A percentile compares a stretch with the other conserved stretches of the same genome.
Evolutionary conservation across 768 basidiomycete genomes (phyloP).

Genomic region (Gymnopilus junonius): DNA sequence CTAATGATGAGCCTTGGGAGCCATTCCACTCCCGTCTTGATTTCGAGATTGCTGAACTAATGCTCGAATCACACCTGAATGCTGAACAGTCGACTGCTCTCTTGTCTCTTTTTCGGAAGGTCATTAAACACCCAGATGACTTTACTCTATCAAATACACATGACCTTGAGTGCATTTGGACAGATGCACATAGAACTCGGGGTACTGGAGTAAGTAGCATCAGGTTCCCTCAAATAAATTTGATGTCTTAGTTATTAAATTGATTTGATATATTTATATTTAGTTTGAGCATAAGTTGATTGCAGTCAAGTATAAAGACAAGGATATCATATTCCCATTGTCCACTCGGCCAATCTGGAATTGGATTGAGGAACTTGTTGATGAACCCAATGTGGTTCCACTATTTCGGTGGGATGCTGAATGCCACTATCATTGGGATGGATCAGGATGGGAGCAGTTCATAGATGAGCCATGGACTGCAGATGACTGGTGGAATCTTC

Average conservation of each 20-base stretch:
- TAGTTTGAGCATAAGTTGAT: constrained; percentile 13
- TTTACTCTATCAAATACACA: constrained; percentile 20
- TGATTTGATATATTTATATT: not conserved
- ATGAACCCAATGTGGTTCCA: constrained; percentile 21
- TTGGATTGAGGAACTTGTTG: constrained; percentile 27
- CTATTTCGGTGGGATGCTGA: constrained; percentile 25
- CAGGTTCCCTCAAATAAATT: constrained; percentile 1
- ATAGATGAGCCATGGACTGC: constrained; percentile 43
- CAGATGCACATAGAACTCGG: constrained; percentile 9
- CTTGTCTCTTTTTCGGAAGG: constrained; percentile 6
- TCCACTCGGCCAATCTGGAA: constrained; percentile 10
- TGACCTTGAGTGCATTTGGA: constrained; percentile 26
- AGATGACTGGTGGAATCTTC: constrained; percentile 38
- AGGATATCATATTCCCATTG: not conserved
- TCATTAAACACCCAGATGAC: not conserved
- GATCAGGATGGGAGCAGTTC: constrained; percentile 29
- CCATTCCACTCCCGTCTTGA: constrained; percentile 20
- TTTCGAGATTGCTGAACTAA: constrained; percentile 26
- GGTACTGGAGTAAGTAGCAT: constrained; percentile 13
- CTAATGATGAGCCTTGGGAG: constrained; percentile 11
- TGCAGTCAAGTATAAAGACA: constrained; percentile 6
- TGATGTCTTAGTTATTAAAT: not conserved
- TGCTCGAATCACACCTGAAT: constrained; percentile 22
- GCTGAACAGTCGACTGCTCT: constrained; percentile 3
- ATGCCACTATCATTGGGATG: constrained; percentile 29